A percentile compares a stretch with the other conserved stretches of the same genome.
Evolutionary conservation across 306 rosid species (phyloP).

Genomic region (Mucuna pruriens): DNA sequence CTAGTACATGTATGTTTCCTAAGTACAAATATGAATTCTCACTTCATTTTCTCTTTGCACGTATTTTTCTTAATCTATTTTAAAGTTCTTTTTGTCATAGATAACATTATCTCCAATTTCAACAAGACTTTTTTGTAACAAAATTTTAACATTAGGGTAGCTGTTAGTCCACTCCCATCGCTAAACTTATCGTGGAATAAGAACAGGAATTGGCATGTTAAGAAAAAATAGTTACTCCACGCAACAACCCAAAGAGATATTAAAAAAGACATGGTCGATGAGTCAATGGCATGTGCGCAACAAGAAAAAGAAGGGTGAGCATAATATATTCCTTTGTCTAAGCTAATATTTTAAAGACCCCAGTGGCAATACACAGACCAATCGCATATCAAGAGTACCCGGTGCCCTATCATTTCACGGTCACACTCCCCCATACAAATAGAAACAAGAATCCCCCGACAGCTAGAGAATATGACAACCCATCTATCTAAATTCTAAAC

Average conservation of each 20-base stretch:
- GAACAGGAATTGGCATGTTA: no score
- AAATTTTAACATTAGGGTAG: no score
- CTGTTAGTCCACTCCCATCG: no score
- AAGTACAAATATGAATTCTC: no score
- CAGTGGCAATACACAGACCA: slow-evolving; percentile 39
- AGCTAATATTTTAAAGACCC: slow-evolving; percentile 18
- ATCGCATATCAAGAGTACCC: slow-evolving; percentile 42
- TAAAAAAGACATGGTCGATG: no score
- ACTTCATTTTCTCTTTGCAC: no score
- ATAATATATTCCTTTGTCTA: slow-evolving; percentile 33
- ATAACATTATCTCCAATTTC: no score
- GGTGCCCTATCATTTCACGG: slow-evolving; percentile 49
- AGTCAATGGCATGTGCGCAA: background rate
- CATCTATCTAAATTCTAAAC: slow-evolving; percentile 38
- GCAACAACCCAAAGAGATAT: background rate
- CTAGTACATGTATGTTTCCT: no score
- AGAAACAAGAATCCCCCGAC: slow-evolving; percentile 51
- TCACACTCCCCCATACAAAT: slow-evolving; percentile 48
- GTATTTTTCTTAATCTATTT: no score
- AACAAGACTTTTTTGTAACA: no score
- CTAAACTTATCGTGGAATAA: no score
- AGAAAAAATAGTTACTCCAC: background rate
- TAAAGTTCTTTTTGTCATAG: no score
- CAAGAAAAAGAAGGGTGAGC: background rate
- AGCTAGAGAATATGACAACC: slow-evolving; percentile 50